These are phyloP conservation scores for Dendrobium chrysotoxum DNA, from an alignment of 106 monocot species.

Conservation along the genomic window DNA sequence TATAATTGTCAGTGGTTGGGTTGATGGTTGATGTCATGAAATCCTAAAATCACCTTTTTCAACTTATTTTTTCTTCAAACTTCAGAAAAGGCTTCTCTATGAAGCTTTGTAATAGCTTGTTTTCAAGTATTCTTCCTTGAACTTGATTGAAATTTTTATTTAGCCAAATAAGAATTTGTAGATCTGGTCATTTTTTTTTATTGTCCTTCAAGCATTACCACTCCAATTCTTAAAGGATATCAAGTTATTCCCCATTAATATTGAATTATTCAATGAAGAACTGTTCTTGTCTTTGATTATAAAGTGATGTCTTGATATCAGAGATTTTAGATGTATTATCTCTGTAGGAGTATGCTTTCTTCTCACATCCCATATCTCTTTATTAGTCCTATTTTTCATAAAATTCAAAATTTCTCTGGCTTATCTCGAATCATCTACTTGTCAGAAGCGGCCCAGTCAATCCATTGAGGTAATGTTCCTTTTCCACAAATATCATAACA, in stretches of 20 bases:
- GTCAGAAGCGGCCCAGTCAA: too few relatives aligned
- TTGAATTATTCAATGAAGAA: not conserved
- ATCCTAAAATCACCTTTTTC: too few relatives aligned
- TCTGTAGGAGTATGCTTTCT: not conserved
- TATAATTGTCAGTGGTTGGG: too few relatives aligned
- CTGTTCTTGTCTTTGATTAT: constrained; percentile 1
- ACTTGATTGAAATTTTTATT: not conserved
- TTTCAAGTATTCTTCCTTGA: not conserved
- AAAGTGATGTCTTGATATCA: not conserved
- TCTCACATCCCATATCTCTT: too few relatives aligned
- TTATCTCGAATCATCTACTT: too few relatives aligned
- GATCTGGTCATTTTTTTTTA: not conserved
- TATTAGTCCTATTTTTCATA: not conserved
- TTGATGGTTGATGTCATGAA: not conserved
- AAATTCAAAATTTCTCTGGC: too few relatives aligned
- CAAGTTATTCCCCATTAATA: not conserved
- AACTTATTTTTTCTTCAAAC: too few relatives aligned
- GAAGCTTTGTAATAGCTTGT: not conserved
- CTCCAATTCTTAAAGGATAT: not conserved
- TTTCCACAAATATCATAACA: too few relatives aligned
- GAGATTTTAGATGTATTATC: not conserved
- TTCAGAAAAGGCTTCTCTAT: not conserved
- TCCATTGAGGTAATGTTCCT: too few relatives aligned
- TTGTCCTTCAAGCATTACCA: not conserved
- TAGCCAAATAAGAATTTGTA: not conserved